Percentiles rank a stretch among this genome's conserved stretches.
Conservation (phyloP, 2,329 filamentous ascomycete species). For the Venturia carpophila region DNA sequence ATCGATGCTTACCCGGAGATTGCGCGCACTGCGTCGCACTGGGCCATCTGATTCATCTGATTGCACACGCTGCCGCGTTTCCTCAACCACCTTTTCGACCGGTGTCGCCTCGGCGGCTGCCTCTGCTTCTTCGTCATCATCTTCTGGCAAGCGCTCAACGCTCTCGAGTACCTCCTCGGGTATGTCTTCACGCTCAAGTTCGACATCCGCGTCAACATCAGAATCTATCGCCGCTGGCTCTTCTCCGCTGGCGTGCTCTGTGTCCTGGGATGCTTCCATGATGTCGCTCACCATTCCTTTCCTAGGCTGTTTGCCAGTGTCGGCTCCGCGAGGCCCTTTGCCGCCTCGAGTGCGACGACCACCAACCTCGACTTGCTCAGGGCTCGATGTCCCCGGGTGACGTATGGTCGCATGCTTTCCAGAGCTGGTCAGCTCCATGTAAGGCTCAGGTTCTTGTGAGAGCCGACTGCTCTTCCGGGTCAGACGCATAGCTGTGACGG, state of each 20-base stretch:
- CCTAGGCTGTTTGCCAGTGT: slow-evolving; percentile 15
- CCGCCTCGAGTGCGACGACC: slow-evolving; percentile 37
- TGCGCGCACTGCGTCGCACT: slow-evolving; percentile 24
- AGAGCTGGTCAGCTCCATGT: slow-evolving; percentile 51
- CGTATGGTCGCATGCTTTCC: slow-evolving; percentile 50
- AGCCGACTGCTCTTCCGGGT: slow-evolving; percentile 51
- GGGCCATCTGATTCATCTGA: slow-evolving; percentile 50
- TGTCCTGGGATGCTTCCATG: slow-evolving; percentile 44
- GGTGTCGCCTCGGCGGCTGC: background rate
- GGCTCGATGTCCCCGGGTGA: slow-evolving; percentile 46
- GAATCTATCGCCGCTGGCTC: slow-evolving; percentile 5
- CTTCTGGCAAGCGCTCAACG: slow-evolving; percentile 22
- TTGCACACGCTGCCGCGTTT: slow-evolving; percentile 36
- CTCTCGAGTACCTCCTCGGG: slow-evolving; percentile 29
- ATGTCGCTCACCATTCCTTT: slow-evolving; percentile 43
- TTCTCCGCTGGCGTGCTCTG: slow-evolving; percentile 25
- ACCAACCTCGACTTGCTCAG: slow-evolving; percentile 36
- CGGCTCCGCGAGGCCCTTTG: slow-evolving; percentile 34
- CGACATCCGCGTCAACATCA: slow-evolving; percentile 1
- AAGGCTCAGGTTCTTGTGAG: slow-evolving; percentile 49
- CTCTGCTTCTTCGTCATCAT: slow-evolving; percentile 18
- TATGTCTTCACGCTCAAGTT: slow-evolving; percentile 20
- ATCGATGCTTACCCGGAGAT: slow-evolving; percentile 17
- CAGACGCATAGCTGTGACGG: slow-evolving; percentile 25
- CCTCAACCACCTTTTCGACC: slow-evolving; percentile 12